Conservation (phyloP, 768 basidiomycete species). For the Cubamyces sp. region DNA sequence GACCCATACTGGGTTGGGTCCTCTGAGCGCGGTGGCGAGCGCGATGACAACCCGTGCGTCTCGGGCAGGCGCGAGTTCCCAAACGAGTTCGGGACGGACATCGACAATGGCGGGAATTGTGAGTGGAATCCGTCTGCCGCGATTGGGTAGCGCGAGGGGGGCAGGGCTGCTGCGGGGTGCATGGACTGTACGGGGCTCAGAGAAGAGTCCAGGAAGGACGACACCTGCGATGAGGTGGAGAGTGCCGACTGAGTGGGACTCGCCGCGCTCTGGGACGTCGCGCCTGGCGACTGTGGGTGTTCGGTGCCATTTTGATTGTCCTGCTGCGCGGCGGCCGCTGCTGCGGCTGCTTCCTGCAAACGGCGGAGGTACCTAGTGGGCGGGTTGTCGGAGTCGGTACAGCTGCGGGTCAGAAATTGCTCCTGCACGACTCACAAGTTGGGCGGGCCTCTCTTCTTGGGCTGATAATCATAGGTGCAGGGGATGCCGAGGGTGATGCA, state of each 20-base stretch:
- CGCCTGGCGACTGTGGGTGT: slow-evolving; percentile 47
- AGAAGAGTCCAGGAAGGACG: slow-evolving; percentile 57
- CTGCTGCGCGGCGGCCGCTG: slow-evolving; percentile 56
- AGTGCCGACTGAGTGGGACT: slow-evolving; percentile 54
- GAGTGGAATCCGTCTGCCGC: slow-evolving; percentile 68
- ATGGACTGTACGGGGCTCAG: slow-evolving; percentile 40
- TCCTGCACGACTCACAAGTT: slow-evolving; percentile 65
- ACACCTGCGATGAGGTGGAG: slow-evolving; percentile 40
- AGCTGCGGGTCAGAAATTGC: slow-evolving; percentile 17
- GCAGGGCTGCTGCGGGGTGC: slow-evolving; percentile 50
- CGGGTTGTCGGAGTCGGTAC: slow-evolving; percentile 8
- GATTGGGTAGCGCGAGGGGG: slow-evolving; percentile 74
- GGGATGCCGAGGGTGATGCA: slow-evolving; percentile 80
- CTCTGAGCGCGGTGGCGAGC: slow-evolving; percentile 46
- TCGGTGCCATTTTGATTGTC: slow-evolving; percentile 34
- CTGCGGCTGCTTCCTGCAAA: slow-evolving; percentile 72
- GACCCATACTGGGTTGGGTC: slow-evolving; percentile 44
- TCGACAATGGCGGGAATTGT: slow-evolving; percentile 50
- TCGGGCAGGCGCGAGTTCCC: slow-evolving; percentile 46
- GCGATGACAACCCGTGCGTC: slow-evolving; percentile 31
- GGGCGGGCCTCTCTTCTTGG: slow-evolving; percentile 91
- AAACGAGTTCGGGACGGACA: slow-evolving; percentile 41
- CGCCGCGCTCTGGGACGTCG: slow-evolving; percentile 36
- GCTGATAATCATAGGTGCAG: slow-evolving; percentile 92
- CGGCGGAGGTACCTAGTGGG: slow-evolving; percentile 70